Conservation (phyloP, 2,329 filamentous ascomycete genomes). For the Aspergillus fructus region DNA sequence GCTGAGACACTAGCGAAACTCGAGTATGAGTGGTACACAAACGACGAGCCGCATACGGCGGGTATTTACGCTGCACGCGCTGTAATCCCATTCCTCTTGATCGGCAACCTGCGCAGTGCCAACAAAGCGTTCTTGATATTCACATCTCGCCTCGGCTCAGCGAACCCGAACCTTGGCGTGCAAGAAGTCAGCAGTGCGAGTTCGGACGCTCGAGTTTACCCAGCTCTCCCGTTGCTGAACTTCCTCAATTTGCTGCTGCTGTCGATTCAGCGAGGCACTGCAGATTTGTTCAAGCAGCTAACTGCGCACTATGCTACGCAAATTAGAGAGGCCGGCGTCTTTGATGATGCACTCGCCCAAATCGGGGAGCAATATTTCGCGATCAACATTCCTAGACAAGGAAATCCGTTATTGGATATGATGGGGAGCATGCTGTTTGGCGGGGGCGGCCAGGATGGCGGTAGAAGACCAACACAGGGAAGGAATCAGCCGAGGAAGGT, state of each 20-base stretch:
- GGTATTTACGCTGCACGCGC: slow-evolving; percentile 82
- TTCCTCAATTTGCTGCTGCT: slow-evolving; percentile 84
- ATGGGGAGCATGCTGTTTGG: slow-evolving; percentile 94
- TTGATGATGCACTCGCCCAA: slow-evolving; percentile 79
- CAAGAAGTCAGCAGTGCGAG: slow-evolving; percentile 76
- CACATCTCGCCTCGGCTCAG: slow-evolving; percentile 60
- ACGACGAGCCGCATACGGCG: slow-evolving; percentile 84
- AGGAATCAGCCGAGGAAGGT: slow-evolving; percentile 45
- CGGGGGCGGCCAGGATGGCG: slow-evolving; percentile 55
- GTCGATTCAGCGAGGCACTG: slow-evolving; percentile 74
- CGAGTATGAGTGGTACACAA: slow-evolving; percentile 91
- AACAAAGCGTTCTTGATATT: slow-evolving; percentile 79
- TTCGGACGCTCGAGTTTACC: slow-evolving; percentile 78
- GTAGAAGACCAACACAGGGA: slow-evolving; percentile 34
- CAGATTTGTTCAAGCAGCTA: slow-evolving; percentile 78
- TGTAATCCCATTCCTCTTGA: slow-evolving; percentile 84
- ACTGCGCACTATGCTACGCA: slow-evolving; percentile 76
- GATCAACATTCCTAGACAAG: slow-evolving; percentile 82
- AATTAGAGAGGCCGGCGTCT: slow-evolving; percentile 72
- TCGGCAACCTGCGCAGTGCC: slow-evolving; percentile 86
- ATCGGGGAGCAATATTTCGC: slow-evolving; percentile 97
- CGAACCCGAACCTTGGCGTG: slow-evolving; percentile 64
- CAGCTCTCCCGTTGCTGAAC: slow-evolving; percentile 89
- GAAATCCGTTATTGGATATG: slow-evolving; percentile 95
- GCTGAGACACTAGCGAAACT: slow-evolving; percentile 75